Evolutionary conservation across 2,329 filamentous ascomycete species (phyloP).

Genomic region (Sporothrix mexicana): DNA sequence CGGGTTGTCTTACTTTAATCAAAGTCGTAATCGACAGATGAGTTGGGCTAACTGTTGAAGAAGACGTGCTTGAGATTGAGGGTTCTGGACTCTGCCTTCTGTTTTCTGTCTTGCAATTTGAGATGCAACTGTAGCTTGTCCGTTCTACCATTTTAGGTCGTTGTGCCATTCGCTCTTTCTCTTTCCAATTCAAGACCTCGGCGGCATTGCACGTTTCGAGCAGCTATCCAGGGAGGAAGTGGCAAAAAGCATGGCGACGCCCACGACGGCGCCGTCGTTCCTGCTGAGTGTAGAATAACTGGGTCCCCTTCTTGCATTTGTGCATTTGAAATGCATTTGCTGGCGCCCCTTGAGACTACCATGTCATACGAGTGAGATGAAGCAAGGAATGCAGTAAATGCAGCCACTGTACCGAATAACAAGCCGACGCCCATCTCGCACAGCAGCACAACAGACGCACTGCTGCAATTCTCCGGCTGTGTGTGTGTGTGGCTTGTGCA

Average conservation of each 20-base stretch:
- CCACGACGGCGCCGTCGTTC: background rate
- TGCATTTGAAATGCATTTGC: background rate
- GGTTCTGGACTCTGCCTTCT: background rate
- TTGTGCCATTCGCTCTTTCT: too few species aligned
- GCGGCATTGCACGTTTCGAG: background rate
- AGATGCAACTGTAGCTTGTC: background rate
- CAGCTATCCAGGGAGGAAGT: background rate
- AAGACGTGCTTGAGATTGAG: background rate
- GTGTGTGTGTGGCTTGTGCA: background rate
- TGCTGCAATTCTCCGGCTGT: slow-evolving; percentile 18
- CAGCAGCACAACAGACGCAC: background rate
- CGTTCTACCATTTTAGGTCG: too few species aligned
- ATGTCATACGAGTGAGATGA: background rate
- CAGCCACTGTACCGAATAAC: background rate
- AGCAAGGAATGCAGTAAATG: background rate
- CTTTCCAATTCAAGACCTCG: too few species aligned
- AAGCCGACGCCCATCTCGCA: background rate
- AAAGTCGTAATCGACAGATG: slow-evolving; percentile 5
- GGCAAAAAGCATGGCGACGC: slow-evolving; percentile 16
- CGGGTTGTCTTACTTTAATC: slow-evolving; percentile 9
- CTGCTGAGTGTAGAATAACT: background rate
- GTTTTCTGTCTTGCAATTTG: background rate
- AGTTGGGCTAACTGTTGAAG: background rate
- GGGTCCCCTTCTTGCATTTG: too few species aligned
- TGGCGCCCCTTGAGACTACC: background rate